Base-by-base conservation (phyloP, 2,329 filamentous ascomycete genomes). In the Elsinoe fawcettii region DNA sequence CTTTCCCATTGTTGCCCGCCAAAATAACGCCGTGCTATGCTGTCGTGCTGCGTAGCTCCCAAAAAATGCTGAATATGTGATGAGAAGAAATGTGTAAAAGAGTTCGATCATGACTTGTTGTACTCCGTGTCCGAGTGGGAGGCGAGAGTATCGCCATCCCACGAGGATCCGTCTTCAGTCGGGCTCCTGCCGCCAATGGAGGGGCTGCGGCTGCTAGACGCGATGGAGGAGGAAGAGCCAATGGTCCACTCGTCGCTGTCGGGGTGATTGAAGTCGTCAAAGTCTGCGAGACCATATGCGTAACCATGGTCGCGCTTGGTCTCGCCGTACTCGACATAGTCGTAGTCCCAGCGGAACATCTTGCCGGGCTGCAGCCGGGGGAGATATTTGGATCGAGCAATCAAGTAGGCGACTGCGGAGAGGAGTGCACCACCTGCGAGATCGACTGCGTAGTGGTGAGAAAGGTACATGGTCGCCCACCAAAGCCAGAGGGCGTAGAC, bases 401-500 rank as follows among this genome's bases (percentile, higher is more conserved):
- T 82, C 74, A 92, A 95, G 77, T 89, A 97, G 59, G 87, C 84
- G 53, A 87, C 77, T 59, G 75, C 71, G 68, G 63, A 66, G 51
- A 61, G 62, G 53, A 96, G 77, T 69, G 86, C 90, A 64, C 92
- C 92, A 34, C 82, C 89, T 23, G 96, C 89, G 53, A 97, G 78
- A 71, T 97, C 92, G 39, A 97, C 87, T 30, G 91, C 92, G 70
- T 97, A 97, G 75, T 97, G 92, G 73, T 97, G 92, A 67, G 89
- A 95, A 55, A 97, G 82, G 69, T 97, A 96, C 90, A 97, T 96
- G 64, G 92, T 97, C 11, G 91, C 88, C 90, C 92, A 97, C 88
- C 90, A 96, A 66, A 96, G 85, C 92, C 92, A 96, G 69, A 87
- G 81, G 44, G 87, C 87, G 72, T 96, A 97, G 62, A 81, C 78